A percentile compares a stretch with the other conserved stretches of the same genome.
Conservation (phyloP, 140 eudicot genomes). For the Flaveria floridana region DNA sequence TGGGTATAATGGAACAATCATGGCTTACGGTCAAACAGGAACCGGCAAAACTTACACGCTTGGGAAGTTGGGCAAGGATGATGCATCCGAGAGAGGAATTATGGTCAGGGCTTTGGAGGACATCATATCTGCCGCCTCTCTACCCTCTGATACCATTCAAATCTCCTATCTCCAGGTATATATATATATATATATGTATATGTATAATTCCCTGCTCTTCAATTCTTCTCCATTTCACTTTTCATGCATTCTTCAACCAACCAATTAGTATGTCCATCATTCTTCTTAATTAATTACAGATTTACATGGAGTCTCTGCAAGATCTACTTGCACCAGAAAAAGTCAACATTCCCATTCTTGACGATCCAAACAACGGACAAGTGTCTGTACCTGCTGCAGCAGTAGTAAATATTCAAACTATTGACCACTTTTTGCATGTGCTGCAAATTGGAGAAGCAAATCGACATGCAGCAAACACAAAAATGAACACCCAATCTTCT, state of each 20-base stretch:
- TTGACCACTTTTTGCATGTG: constrained; percentile 62
- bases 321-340: constrained; percentile 97
- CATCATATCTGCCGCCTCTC: constrained; percentile 57
- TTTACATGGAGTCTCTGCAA: constrained; percentile 92
- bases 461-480: constrained; percentile 96
- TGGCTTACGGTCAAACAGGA: constrained; percentile 99
- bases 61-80: constrained; percentile 74
- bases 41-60: constrained; percentile 92
- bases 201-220: too few relatives aligned
- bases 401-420: constrained; percentile 52
- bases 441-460: constrained; percentile 80
- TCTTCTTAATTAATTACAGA: constrained; percentile 40
- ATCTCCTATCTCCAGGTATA: constrained; percentile 77
- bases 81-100: constrained; percentile 81
- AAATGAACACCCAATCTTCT: constrained; percentile 86
- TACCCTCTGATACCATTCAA: constrained; percentile 60
- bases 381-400: constrained; percentile 79
- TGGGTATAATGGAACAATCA: constrained; percentile 93
- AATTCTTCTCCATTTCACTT: too few relatives aligned
- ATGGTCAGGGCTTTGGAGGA: constrained; percentile 97
- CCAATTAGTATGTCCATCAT: not conserved
- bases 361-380: constrained; percentile 85
- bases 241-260: too few relatives aligned
- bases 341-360: constrained; percentile 73
- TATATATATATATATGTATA: not conserved